Evolutionary conservation across 176 grass and related monocot species (phyloP).

Genomic region (Bromus sterilis): DNA sequence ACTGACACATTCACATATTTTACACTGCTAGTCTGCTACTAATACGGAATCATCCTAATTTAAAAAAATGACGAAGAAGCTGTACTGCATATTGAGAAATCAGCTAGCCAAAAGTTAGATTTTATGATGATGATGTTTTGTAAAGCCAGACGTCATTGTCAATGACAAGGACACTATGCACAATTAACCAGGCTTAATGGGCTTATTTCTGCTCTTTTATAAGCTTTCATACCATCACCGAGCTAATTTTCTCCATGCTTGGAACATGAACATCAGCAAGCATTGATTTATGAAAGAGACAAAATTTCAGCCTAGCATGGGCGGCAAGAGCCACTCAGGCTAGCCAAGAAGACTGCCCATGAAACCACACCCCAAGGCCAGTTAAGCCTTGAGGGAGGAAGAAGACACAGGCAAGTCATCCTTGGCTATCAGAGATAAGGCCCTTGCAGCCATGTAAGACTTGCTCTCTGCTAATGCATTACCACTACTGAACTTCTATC

Average conservation of each 20-base stretch:
- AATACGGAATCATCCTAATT: background rate
- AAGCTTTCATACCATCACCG: background rate
- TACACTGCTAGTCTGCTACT: background rate
- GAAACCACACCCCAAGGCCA: background rate
- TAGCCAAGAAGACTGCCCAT: conserved; percentile 47
- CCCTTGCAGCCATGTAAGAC: background rate
- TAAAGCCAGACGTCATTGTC: background rate
- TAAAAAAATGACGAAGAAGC: background rate
- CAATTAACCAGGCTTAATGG: background rate
- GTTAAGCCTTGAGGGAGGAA: background rate
- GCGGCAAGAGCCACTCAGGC: conserved; percentile 13
- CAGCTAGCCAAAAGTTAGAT: background rate
- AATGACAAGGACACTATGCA: background rate
- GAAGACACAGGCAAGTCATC: conserved; percentile 19
- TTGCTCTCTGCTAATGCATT: background rate
- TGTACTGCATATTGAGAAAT: background rate
- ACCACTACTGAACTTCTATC: background rate
- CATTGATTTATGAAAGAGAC: background rate
- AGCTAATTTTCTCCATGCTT: background rate
- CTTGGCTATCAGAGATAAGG: conserved; percentile 9
- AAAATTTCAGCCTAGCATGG: conserved; percentile 24
- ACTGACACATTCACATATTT: background rate
- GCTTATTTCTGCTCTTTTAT: background rate
- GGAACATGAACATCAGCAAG: background rate
- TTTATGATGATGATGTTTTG: background rate